Evolutionary conservation across 306 rosid species (phyloP).

Genomic region (Fragaria iinumae): DNA sequence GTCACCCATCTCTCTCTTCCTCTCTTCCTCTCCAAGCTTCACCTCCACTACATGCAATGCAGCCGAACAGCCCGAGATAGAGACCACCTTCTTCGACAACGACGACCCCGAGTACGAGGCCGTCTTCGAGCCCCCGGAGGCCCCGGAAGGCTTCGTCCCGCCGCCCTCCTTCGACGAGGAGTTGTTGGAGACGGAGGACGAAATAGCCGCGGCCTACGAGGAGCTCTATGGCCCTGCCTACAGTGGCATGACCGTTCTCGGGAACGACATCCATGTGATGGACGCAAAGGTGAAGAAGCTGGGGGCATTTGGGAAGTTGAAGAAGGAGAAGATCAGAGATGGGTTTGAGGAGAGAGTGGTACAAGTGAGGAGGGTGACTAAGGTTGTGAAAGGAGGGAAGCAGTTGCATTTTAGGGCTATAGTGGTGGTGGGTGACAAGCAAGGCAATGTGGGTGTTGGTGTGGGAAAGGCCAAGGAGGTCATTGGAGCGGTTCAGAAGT

Average conservation of each 20-base stretch:
- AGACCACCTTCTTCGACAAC: slow-evolving; percentile 64
- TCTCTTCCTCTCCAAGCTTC: slow-evolving; percentile 25
- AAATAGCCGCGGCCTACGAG: slow-evolving; percentile 75
- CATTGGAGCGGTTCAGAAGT: slow-evolving; percentile 63
- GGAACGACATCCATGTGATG: slow-evolving; percentile 71
- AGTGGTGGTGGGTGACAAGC: slow-evolving; percentile 89
- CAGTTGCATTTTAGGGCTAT: slow-evolving; percentile 75
- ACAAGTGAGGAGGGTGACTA: slow-evolving; percentile 84
- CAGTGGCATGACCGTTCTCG: slow-evolving; percentile 68
- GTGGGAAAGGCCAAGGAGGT: slow-evolving; percentile 85
- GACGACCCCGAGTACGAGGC: slow-evolving; percentile 46
- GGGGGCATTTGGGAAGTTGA: slow-evolving; percentile 52
- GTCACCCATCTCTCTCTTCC: slow-evolving; percentile 18
- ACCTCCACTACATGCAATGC: slow-evolving; percentile 17
- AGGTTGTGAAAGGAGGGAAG: slow-evolving; percentile 98
- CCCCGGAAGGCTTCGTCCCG: slow-evolving; percentile 65
- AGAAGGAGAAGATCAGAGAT: slow-evolving; percentile 69
- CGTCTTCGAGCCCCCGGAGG: slow-evolving; percentile 59
- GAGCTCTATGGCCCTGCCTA: slow-evolving; percentile 77
- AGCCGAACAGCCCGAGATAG: slow-evolving; percentile 51
- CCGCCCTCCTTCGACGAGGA: slow-evolving; percentile 75
- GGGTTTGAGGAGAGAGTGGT: slow-evolving; percentile 95
- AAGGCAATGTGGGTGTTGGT: slow-evolving; percentile 82
- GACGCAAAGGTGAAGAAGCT: slow-evolving; percentile 54
- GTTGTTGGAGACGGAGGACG: slow-evolving; percentile 67